Conservation (phyloP, 2,329 filamentous ascomycete genomes). For the Alternaria sp. region DNA sequence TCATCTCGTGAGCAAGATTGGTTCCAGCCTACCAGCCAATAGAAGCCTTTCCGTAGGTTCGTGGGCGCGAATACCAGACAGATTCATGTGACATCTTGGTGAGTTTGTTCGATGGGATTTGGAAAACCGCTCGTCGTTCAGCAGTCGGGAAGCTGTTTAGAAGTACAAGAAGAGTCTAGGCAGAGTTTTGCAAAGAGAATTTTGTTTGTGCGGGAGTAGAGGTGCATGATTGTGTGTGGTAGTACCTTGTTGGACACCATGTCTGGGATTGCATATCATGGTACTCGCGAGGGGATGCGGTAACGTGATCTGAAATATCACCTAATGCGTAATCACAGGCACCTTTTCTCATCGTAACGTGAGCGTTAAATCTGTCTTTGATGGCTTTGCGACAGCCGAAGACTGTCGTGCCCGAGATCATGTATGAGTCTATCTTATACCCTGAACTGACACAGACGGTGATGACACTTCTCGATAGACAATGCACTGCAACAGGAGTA, state of each 20-base stretch:
- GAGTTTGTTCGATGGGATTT: neutral
- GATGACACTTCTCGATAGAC: neutral
- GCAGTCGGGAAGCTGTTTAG: neutral
- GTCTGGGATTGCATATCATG: slow-evolving; percentile 1
- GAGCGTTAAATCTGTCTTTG: neutral
- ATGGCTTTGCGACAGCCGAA: no score
- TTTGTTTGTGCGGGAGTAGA: neutral
- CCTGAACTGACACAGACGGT: neutral
- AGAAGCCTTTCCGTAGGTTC: slow-evolving; percentile 94
- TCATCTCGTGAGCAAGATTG: neutral
- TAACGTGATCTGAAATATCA: slow-evolving; percentile 1
- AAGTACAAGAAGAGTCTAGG: neutral
- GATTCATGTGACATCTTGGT: slow-evolving; percentile 39
- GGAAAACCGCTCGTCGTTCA: neutral
- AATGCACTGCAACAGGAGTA: neutral
- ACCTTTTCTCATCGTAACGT: neutral
- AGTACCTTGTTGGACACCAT: slow-evolving; percentile 22
- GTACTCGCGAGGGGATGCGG: neutral
- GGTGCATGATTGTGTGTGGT: slow-evolving; percentile 1
- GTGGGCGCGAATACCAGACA: slow-evolving; percentile 97
- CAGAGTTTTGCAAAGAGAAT: neutral
- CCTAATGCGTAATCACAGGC: neutral
- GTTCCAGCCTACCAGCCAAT: slow-evolving; percentile 74
- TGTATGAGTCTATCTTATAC: neutral
- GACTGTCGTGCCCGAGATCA: neutral